Conservation (phyloP, 164 flowering plant species). For the Magnolia changhungtana region DNA sequence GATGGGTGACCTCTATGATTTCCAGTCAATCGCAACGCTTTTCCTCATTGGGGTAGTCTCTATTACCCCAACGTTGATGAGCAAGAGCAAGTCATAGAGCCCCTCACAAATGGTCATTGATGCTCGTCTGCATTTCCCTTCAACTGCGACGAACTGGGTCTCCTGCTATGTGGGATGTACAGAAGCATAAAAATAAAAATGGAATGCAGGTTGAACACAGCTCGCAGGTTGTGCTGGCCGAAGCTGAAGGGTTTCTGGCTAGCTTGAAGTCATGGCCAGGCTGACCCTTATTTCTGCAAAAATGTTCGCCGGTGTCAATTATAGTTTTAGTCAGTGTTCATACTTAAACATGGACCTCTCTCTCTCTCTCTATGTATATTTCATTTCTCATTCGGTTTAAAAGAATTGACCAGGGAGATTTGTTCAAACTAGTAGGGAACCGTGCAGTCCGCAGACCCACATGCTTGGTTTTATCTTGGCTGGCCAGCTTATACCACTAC, state of each 20-base stretch:
- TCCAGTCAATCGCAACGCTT: constrained; percentile 75
- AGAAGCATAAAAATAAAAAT: not conserved
- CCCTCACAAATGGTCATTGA: not conserved
- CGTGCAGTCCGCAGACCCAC: too few species aligned
- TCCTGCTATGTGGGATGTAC: not conserved
- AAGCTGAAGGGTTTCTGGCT: not conserved
- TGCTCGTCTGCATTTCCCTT: not conserved
- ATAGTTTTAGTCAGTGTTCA: not conserved
- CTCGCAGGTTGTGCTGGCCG: not conserved
- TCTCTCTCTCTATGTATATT: not conserved
- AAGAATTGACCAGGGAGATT: too few species aligned
- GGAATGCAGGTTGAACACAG: not conserved
- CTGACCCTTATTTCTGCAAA: not conserved
- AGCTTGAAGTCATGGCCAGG: not conserved
- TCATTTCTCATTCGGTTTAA: not conserved
- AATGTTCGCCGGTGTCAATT: too few species aligned
- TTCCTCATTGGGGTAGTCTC: constrained; percentile 78
- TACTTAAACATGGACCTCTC: not conserved
- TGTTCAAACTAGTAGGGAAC: too few species aligned
- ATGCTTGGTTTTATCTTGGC: too few species aligned
- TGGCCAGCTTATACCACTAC: too few species aligned
- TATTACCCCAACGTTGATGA: constrained; percentile 73
- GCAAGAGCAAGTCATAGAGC: constrained; percentile 42
- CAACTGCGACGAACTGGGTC: not conserved
- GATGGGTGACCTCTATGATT: constrained; percentile 80